Base-by-base conservation (phyloP, 768 basidiomycete genomes). In the Multifurca ochricompacta region DNA sequence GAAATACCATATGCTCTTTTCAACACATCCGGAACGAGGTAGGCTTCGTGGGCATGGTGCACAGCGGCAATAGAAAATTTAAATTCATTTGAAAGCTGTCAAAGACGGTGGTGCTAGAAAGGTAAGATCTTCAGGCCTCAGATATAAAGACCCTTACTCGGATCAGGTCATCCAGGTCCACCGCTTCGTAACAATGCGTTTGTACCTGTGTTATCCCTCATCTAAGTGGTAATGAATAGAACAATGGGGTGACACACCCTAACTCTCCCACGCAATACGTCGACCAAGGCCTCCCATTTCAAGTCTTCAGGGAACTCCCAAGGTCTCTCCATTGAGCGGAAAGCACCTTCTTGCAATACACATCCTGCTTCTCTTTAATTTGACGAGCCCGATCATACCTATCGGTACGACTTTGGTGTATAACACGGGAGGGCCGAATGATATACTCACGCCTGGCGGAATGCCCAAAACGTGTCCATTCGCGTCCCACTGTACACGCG, bases 31-130 rank as follows among this genome's bases (percentile, higher is more conserved):
- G 87, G 83, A n/a, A 90, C 86, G 36, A 91, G 81, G 60, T 85
- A 91, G 0, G 87, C 79, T 61, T 90, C 86, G 37, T 82, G 81
- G 1, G 88, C 87, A 60, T 90, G 87, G 61, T 89, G 87, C 68
- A 88, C 80, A 0, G 83, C 82, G 0, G 86, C 79, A 34, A 89
- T 71, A 0, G 82, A 78, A 69, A 87, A 87, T 56, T 87, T 71
- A 72, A 90, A 91, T 59, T 91, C 88, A 67, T 91, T 87, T 9
- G 86, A 80, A 3, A 91, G 72, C 75, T 87, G 51, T 2, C 4
- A n/a, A n/a, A 52, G 5, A 53, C 14, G 14, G 28, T n/a, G 1
- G 18, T 18, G 30, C 19, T 23, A 13, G 19, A 43, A 7, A 9
- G 7, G n/a, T n/a, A n/a, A n/a, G n/a, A n/a, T n/a, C n/a, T 35